A percentile compares a stretch with the other conserved stretches of the same genome.
Conservation (phyloP, 2,329 filamentous ascomycete species). For the Hypoxylon sp. region DNA sequence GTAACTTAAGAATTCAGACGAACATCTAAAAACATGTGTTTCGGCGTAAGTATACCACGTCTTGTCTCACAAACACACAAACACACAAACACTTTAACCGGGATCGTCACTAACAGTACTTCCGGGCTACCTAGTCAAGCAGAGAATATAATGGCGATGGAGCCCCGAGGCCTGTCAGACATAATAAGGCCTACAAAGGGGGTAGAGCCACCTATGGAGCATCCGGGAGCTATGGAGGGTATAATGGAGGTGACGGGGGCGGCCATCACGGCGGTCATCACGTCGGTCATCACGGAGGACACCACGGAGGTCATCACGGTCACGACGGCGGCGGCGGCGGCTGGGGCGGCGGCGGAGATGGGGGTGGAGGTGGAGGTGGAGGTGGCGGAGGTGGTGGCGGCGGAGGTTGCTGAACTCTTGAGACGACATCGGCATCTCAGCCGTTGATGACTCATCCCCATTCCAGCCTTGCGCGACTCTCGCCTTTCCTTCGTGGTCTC, state of each 20-base stretch:
- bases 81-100: too few species aligned
- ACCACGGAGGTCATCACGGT: not conserved
- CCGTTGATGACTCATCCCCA: not conserved
- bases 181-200: not conserved
- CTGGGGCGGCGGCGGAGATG: not conserved
- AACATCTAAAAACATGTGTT: conserved; percentile 18
- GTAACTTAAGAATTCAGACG: not conserved
- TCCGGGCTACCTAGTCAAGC: conserved; percentile 11
- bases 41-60: conserved; percentile 14
- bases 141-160: conserved; percentile 1
- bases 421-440: not conserved
- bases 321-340: not conserved
- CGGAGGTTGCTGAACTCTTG: not conserved
- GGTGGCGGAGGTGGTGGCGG: not conserved
- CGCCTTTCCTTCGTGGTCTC: not conserved
- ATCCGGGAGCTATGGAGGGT: not conserved
- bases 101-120: conserved; percentile 5
- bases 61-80: not conserved
- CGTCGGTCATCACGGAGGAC: not conserved
- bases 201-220: not conserved
- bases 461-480: not conserved
- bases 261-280: not conserved
- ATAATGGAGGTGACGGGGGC: not conserved
- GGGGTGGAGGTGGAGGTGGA: not conserved
- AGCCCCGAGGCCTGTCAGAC: conserved; percentile 12